phyloP scores from a whole-genome alignment of 2,329 filamentous ascomycete species.

The Exophiala aquamarina region DNA sequence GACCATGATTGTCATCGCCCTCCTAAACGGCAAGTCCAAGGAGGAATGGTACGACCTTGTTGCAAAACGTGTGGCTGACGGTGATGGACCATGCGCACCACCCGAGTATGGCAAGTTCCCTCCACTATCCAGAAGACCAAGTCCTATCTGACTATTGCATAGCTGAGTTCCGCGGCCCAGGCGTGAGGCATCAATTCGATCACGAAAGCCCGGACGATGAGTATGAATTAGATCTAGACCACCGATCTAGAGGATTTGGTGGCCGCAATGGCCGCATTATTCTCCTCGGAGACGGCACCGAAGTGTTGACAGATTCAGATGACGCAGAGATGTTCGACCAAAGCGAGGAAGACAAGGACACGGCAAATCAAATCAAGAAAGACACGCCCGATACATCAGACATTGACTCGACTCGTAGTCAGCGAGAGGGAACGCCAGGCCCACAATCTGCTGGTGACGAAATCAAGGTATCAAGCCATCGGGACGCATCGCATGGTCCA shows the following conservation, averaged over 20 bases:
- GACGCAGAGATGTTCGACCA: slow-evolving; percentile 95
- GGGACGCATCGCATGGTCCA: slow-evolving; percentile 15
- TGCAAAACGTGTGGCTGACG: slow-evolving; percentile 88
- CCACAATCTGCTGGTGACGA: slow-evolving; percentile 36
- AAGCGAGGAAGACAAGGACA: slow-evolving; percentile 80
- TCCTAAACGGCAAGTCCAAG: slow-evolving; percentile 88
- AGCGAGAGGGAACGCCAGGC: slow-evolving; percentile 53
- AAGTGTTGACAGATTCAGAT: slow-evolving; percentile 83
- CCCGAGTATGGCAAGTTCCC: slow-evolving; percentile 96
- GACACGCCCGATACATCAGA: slow-evolving; percentile 41
- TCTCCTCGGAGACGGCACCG: slow-evolving; percentile 90
- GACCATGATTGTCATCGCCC: slow-evolving; percentile 91
- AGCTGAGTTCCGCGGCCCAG: slow-evolving; percentile 84
- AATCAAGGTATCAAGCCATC: slow-evolving; percentile 14
- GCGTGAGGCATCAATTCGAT: slow-evolving; percentile 79
- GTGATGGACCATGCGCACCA: slow-evolving; percentile 96
- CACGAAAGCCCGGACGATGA: slow-evolving; percentile 63
- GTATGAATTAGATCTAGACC: slow-evolving; percentile 52
- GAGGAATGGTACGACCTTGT: slow-evolving; percentile 99
- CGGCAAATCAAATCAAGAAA: slow-evolving; percentile 79
- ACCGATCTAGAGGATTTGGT: slow-evolving; percentile 65
- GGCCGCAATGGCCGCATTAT: slow-evolving; percentile 82
- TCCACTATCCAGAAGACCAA: slow-evolving; percentile 43
- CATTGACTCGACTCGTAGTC: slow-evolving; percentile 36
- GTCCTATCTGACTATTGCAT: slow-evolving; percentile 42